Evolutionary conservation across 352 stramenopile genomes (phyloP), one percentile per base, ranked within the genome.

Genomic region (Phytophthora litchii): DNA sequence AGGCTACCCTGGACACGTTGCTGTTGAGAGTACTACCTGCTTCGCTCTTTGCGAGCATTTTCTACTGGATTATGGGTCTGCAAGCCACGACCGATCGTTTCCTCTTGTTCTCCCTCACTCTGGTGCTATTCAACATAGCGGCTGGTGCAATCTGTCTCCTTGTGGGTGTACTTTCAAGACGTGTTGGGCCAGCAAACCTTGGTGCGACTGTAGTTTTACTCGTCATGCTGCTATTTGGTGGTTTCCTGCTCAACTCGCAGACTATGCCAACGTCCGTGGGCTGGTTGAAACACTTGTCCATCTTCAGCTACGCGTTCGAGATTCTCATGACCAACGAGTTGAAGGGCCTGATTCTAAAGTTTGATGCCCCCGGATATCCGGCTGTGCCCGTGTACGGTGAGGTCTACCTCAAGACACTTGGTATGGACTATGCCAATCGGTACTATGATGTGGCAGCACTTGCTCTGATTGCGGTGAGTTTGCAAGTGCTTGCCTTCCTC

Each of bases 271-370:
- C 57, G 34, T 81, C 58, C 17, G 77, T 92, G 9, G 77, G 62
- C 10, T 92, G 80, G 80, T 44, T 95, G 46, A 84, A 93, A 51
- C 81, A 91, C 47, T 65, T 93, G 13, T 94, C 84, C 20, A 88
- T 93, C 60, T 95, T 93, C 64, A 89, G 74, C 53, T 95, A 95
- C 56, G 86, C 80, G 27, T 95, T 94, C 38, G 86, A 95, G 54
- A 87, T 94, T 50, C 78, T 94, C 52, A 91, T 94, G 80, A 89
- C 79, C 5, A 94, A 92, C 57, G 85, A 94, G 51, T 67, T 92
- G 19, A 84, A 88, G 44, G 83, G 81, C 0, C 52, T 92, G 36
- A 64, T 94, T 51, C 63, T 94, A 35, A 88, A 74, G 64, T 94
- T 94, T 43, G 70, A 94, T 43, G 85, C 85, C 8, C 79, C 83